A percentile compares a stretch with the other conserved stretches of the same genome.
Conservation (phyloP, 495 filamentous ascomycete species). For the Neurospora tetrasperma region DNA sequence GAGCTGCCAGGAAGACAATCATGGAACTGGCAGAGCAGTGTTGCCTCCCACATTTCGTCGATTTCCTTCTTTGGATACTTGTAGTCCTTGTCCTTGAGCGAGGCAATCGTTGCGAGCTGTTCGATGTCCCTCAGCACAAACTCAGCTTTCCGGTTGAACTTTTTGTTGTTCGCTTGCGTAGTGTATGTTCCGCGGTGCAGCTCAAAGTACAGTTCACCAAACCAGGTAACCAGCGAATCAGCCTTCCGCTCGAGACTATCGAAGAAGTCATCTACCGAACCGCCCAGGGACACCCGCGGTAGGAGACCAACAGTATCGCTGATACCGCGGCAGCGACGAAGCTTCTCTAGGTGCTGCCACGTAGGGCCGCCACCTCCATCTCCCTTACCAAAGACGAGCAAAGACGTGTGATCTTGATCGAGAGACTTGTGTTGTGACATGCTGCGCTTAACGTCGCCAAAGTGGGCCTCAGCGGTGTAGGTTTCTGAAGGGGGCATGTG, state of each 20-base stretch:
- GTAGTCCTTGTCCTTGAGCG: conserved; percentile 57
- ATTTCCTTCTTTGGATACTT: conserved; percentile 85
- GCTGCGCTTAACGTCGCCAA: conserved; percentile 88
- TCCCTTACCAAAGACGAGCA: conserved; percentile 91
- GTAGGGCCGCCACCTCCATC: conserved; percentile 94
- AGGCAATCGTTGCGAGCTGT: conserved; percentile 77
- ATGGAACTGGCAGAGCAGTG: conserved; percentile 88
- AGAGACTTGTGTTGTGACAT: conserved; percentile 90
- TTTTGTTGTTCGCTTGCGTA: conserved; percentile 93
- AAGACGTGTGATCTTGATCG: conserved; percentile 76
- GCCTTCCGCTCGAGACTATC: conserved; percentile 67
- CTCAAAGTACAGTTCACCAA: conserved; percentile 96
- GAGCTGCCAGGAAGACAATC: conserved; percentile 92
- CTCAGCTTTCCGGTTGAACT: conserved; percentile 80
- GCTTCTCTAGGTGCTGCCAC: conserved; percentile 88
- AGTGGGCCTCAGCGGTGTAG: conserved; percentile 88
- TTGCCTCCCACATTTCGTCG: conserved; percentile 86
- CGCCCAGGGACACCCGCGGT: conserved; percentile 80
- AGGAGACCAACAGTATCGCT: conserved; percentile 77
- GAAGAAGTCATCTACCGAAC: conserved; percentile 95
- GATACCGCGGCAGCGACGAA: conserved; percentile 86
- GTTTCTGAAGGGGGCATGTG: conserved; percentile 95
- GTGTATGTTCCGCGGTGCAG: conserved; percentile 95
- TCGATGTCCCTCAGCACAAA: conserved; percentile 79
- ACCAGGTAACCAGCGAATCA: conserved; percentile 85